Conservation (phyloP, 2,329 filamentous ascomycete genomes). For the Beauveria pseudobassiana region DNA sequence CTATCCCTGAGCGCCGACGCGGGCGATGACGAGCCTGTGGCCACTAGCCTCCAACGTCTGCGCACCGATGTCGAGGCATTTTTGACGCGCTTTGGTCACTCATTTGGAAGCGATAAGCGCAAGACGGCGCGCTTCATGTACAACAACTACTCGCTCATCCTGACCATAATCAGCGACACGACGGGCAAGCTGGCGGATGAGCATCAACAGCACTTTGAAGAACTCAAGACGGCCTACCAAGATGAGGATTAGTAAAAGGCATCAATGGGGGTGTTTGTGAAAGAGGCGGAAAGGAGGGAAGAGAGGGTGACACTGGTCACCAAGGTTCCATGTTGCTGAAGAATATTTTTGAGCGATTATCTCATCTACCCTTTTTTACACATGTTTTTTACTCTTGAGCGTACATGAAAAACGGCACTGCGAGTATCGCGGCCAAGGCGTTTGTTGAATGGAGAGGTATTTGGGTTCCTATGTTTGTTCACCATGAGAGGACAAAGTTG, state of each 20-base stretch:
- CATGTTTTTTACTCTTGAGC: background rate
- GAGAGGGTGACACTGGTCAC: background rate
- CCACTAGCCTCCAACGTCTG: conserved; percentile 69
- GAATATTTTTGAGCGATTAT: conserved; percentile 4
- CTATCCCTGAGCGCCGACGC: conserved; percentile 79
- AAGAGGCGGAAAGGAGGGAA: background rate
- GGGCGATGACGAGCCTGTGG: conserved; percentile 84
- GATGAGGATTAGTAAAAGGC: conserved; percentile 26
- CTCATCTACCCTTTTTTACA: background rate
- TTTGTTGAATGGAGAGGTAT: background rate
- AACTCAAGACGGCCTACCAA: conserved; percentile 51
- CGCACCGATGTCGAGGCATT: conserved; percentile 78
- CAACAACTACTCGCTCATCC: conserved; percentile 93
- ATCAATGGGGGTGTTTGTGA: background rate
- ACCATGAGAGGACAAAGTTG: background rate
- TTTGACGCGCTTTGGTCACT: conserved; percentile 67
- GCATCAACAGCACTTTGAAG: conserved; percentile 67
- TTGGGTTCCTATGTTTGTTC: too few species aligned
- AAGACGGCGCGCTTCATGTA: conserved; percentile 84
- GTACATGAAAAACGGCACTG: background rate
- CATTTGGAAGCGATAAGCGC: conserved; percentile 63
- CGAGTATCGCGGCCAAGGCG: background rate
- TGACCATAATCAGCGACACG: conserved; percentile 80
- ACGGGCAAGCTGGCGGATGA: conserved; percentile 67
- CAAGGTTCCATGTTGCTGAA: background rate